phyloP scores from a whole-genome alignment of 768 basidiomycete species.

The Clavulina sp. region DNA sequence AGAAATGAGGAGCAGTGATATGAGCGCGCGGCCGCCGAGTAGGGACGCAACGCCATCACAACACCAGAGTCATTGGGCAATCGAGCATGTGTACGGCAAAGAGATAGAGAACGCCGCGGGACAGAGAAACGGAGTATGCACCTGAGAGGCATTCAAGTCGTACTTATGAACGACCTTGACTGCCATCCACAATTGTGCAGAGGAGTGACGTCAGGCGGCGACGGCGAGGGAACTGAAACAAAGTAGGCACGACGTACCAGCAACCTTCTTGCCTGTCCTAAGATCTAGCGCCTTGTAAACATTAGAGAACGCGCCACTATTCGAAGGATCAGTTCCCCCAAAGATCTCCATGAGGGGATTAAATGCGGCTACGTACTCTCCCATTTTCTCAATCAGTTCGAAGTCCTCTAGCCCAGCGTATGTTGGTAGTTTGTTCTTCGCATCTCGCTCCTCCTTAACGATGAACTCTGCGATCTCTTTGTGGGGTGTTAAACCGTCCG shows the following conservation, averaged over 20 bases:
- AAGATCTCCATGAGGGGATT: constrained; percentile 3
- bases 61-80: background rate
- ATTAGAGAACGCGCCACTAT: constrained; percentile 94
- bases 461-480: constrained; percentile 40
- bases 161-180: constrained; percentile 93
- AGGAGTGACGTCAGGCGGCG: constrained; percentile 1
- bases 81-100: background rate
- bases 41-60: too few species aligned
- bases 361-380: constrained; percentile 53
- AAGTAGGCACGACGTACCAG: constrained; percentile 36
- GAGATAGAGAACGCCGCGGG: too few species aligned
- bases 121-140: constrained; percentile 27
- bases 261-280: constrained; percentile 57
- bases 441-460: constrained; percentile 56
- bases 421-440: constrained; percentile 60
- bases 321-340: constrained; percentile 13
- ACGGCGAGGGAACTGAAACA: constrained; percentile 3
- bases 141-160: constrained; percentile 82
- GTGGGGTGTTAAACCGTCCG: constrained; percentile 13
- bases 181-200: constrained; percentile 17
- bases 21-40: too few species aligned
- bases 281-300: constrained; percentile 85
- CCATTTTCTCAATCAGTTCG: constrained; percentile 70
- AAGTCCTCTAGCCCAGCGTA: constrained; percentile 76
- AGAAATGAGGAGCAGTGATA: too few species aligned